These are phyloP conservation scores for Eutrema japonicum DNA, from an alignment of 345 rosid species.

Conservation along the genomic window DNA sequence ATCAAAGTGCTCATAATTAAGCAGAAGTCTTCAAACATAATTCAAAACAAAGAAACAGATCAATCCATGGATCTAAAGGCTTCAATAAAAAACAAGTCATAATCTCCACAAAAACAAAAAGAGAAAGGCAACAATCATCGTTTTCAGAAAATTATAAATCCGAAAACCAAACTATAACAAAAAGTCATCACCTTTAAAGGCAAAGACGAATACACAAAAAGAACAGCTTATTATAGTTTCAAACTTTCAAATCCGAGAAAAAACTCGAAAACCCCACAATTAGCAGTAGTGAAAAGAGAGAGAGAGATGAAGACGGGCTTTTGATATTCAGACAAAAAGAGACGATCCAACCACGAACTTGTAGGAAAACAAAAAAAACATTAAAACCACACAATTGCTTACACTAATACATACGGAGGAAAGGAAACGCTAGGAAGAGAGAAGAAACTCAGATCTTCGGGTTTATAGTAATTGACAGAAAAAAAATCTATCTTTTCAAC, in stretches of 20 bases:
- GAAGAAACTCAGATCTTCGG: slow-evolving; percentile 42
- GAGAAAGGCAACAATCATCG: not conserved
- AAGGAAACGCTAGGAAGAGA: slow-evolving; percentile 11
- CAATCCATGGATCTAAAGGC: slow-evolving; percentile 31
- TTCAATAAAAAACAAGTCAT: slow-evolving; percentile 16
- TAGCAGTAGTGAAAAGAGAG: slow-evolving; percentile 8
- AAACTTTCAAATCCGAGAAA: slow-evolving; percentile 30
- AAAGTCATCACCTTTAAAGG: slow-evolving; percentile 31
- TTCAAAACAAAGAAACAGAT: slow-evolving; percentile 25
- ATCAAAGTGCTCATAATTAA: slow-evolving; percentile 10
- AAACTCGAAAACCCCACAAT: slow-evolving; percentile 13
- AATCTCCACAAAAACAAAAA: not conserved
- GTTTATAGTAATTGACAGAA: not conserved
- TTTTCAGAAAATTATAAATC: not conserved
- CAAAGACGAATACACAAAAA: slow-evolving; percentile 10
- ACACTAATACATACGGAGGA: slow-evolving; percentile 37
- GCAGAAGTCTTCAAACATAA: not conserved
- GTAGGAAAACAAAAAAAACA: not conserved
- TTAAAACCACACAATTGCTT: not conserved
- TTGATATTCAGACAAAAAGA: slow-evolving; percentile 26
- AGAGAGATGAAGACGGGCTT: not conserved
- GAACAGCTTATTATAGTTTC: slow-evolving; percentile 14
- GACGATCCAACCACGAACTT: slow-evolving; percentile 37
- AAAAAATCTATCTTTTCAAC: slow-evolving; percentile 27
- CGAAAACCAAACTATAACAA: not conserved